Evolutionary conservation across 2,329 filamentous ascomycete genomes (phyloP).

Genomic region (Pezicula rhizophila): DNA sequence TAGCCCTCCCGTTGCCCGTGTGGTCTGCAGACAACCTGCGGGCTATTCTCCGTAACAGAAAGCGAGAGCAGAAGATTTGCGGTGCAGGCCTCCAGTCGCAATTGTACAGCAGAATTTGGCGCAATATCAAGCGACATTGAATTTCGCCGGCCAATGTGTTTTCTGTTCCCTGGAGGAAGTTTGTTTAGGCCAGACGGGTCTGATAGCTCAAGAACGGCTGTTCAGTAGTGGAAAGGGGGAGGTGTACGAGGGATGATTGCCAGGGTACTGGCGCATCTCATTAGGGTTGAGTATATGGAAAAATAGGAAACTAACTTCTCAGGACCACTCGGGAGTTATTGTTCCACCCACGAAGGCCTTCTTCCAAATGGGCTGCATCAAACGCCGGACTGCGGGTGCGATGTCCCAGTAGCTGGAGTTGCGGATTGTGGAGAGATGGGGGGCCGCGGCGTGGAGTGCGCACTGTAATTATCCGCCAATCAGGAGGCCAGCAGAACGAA

Average conservation of each 20-base stretch:
- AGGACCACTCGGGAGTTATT: conserved; percentile 13
- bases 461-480: neutral
- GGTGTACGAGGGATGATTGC: too few relatives aligned
- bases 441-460: neutral
- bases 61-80: too few relatives aligned
- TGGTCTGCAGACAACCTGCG: conserved; percentile 1
- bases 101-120: neutral
- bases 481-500: neutral
- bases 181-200: neutral
- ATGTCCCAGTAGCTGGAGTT: conserved; percentile 8
- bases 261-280: too few relatives aligned
- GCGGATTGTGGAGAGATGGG: conserved; percentile 2
- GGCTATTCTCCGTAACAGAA: too few relatives aligned
- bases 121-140: conserved; percentile 4
- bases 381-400: conserved; percentile 3
- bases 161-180: neutral
- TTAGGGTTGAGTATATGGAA: conserved; percentile 1
- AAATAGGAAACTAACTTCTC: neutral
- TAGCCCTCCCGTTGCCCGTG: conserved; percentile 6
- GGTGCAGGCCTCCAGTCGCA: neutral
- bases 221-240: conserved; percentile 1
- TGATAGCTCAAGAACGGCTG: conserved; percentile 1
- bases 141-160: conserved; percentile 3
- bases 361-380: neutral
- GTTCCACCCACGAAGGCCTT: conserved; percentile 13